Conservation (phyloP, 1,139 yeast genomes). For the Kazachstania sp. region DNA sequence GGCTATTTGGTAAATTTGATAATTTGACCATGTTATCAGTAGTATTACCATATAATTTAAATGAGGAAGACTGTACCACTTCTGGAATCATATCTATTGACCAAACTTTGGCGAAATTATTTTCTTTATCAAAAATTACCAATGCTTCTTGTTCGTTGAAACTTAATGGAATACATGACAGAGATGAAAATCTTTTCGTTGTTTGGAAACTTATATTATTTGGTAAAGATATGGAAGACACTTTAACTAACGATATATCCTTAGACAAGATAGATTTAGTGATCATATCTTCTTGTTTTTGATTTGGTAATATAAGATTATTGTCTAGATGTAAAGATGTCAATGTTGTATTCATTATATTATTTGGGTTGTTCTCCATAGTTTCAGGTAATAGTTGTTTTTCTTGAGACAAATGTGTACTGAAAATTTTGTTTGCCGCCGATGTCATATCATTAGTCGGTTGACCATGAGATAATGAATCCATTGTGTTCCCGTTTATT, state of each 20-base stretch:
- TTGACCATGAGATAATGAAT: not conserved
- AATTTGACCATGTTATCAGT: conserved; percentile 18
- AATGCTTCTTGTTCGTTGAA: conserved; percentile 55
- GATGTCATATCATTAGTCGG: not conserved
- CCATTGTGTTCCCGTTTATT: not conserved
- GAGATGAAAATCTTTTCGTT: conserved; percentile 19
- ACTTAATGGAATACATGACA: conserved; percentile 39
- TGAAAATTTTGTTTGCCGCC: not conserved
- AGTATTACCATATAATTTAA: conserved; percentile 26
- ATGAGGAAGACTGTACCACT: conserved; percentile 21
- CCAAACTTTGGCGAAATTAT: conserved; percentile 40
- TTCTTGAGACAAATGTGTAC: not conserved
- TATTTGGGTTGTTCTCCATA: not conserved
- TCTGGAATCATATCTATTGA: conserved; percentile 36
- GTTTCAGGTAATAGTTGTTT: not conserved
- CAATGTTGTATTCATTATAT: conserved; percentile 8
- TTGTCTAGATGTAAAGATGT: conserved; percentile 13
- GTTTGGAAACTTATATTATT: not conserved
- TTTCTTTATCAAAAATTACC: conserved; percentile 35
- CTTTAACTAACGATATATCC: conserved; percentile 58
- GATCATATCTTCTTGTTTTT: conserved; percentile 5
- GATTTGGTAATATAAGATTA: conserved; percentile 8
- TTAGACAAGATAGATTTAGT: conserved; percentile 32
- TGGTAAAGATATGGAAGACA: conserved; percentile 40
- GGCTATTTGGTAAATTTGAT: conserved; percentile 13